Evolutionary conservation across 768 basidiomycete species (phyloP).

Genomic region (Xerocomellus intermedius): DNA sequence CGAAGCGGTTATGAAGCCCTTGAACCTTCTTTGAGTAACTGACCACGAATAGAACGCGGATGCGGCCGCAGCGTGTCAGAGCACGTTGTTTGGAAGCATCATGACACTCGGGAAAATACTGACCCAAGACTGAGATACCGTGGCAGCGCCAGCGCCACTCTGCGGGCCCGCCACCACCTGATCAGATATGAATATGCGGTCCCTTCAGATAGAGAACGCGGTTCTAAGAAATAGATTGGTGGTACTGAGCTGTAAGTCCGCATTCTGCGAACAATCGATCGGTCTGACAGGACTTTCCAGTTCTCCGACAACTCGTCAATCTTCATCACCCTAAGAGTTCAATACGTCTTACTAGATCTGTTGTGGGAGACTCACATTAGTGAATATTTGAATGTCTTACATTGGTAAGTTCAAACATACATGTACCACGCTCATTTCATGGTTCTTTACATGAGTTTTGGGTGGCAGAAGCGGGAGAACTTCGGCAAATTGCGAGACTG

Average conservation of each 20-base stretch:
- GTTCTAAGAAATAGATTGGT: background rate
- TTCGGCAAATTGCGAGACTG: background rate
- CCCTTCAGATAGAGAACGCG: background rate
- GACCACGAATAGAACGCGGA: background rate
- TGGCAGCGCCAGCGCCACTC: background rate
- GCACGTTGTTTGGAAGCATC: background rate
- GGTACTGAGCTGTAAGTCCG: background rate
- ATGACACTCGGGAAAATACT: background rate
- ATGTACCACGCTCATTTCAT: background rate
- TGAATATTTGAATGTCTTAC: background rate
- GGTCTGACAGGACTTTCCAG: background rate
- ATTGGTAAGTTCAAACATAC: background rate
- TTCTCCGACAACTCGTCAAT: background rate
- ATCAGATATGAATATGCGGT: background rate
- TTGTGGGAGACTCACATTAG: background rate
- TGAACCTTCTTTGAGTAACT: background rate
- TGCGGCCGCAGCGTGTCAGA: background rate
- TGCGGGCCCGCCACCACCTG: background rate
- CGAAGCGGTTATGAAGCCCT: constrained; percentile 5
- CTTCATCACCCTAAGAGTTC: background rate
- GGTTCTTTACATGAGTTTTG: too few species aligned
- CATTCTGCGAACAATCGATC: background rate
- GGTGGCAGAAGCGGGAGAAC: background rate
- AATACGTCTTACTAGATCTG: background rate
- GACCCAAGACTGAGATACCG: background rate